These are phyloP conservation scores for Pseudocercospora eumusae DNA, from an alignment of 2,329 filamentous ascomycete species.

Conservation along the genomic window DNA sequence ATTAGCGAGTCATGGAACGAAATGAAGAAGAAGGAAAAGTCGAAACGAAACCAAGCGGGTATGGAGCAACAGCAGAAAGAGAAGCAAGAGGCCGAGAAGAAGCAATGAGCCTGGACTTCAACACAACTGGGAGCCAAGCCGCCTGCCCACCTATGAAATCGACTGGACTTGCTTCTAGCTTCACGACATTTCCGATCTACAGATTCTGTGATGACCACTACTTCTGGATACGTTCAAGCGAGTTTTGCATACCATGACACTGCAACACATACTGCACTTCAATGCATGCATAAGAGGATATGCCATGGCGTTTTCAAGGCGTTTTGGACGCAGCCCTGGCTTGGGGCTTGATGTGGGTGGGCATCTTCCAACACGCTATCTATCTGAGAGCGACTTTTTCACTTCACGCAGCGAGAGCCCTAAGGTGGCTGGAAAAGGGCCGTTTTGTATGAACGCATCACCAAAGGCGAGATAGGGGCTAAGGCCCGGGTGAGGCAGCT, in stretches of 20 bases:
- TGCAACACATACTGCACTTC: neutral
- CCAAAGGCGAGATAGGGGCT: neutral
- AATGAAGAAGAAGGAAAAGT: slow-evolving; percentile 29
- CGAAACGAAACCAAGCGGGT: slow-evolving; percentile 23
- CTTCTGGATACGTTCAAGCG: slow-evolving; percentile 24
- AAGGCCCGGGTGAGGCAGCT: neutral
- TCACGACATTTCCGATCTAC: neutral
- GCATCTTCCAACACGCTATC: neutral
- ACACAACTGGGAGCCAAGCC: slow-evolving; percentile 2
- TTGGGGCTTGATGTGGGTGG: neutral
- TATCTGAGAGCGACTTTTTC: neutral
- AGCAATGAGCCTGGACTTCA: slow-evolving; percentile 9
- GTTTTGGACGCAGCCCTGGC: neutral
- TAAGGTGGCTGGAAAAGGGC: neutral
- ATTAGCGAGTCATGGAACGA: slow-evolving; percentile 43
- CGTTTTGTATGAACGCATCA: neutral
- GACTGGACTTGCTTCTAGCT: slow-evolving; percentile 10
- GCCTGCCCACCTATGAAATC: slow-evolving; percentile 5
- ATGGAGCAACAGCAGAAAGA: slow-evolving; percentile 20
- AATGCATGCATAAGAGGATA: slow-evolving; percentile 1
- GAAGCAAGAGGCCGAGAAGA: slow-evolving; percentile 8
- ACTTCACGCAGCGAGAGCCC: neutral
- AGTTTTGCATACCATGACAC: slow-evolving; percentile 18
- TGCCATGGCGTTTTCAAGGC: neutral
- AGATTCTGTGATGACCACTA: slow-evolving; percentile 5